Conservation (phyloP, 805 yeast genomes). For the Sugiyamaella americana region DNA sequence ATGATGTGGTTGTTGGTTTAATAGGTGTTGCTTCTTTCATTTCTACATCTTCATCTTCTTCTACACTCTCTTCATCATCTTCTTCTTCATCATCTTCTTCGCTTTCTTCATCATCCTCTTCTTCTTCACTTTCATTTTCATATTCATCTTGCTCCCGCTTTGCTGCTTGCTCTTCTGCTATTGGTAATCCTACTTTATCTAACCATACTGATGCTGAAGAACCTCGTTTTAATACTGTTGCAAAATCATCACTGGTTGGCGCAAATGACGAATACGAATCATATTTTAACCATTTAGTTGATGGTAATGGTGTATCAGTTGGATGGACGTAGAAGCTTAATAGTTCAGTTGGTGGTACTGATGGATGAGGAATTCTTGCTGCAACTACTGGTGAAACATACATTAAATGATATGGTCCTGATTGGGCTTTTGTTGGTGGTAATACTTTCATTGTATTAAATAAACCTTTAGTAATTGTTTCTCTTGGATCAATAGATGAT, state of each 20-base stretch:
- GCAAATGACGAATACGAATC: conserved; percentile 53
- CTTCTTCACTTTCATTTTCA: conserved; percentile 13
- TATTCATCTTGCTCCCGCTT: conserved; percentile 20
- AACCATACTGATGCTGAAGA: conserved; percentile 30
- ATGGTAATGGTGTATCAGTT: conserved; percentile 43
- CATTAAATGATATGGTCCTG: conserved; percentile 39
- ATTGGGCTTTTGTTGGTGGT: conserved; percentile 38
- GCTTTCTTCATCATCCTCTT: conserved; percentile 15
- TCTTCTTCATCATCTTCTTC: conserved; percentile 19
- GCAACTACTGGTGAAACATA: conserved; percentile 42
- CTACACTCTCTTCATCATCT: conserved; percentile 17
- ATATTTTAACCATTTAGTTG: conserved; percentile 58
- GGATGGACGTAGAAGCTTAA: conserved; percentile 36
- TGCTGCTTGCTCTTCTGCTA: conserved; percentile 17
- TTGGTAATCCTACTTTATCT: conserved; percentile 23
- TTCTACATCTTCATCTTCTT: conserved; percentile 6
- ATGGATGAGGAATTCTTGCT: conserved; percentile 42
- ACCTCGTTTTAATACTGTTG: conserved; percentile 44
- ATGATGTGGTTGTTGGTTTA: not conserved
- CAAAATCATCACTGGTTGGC: conserved; percentile 57
- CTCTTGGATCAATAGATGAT: conserved; percentile 71
- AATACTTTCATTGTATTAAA: conserved; percentile 62
- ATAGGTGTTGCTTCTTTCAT: not conserved
- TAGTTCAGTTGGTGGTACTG: conserved; percentile 47
- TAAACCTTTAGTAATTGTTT: conserved; percentile 59